Evolutionary conservation across 495 filamentous ascomycete genomes (phyloP).

Genomic region (Aspergillus nidulans): DNA sequence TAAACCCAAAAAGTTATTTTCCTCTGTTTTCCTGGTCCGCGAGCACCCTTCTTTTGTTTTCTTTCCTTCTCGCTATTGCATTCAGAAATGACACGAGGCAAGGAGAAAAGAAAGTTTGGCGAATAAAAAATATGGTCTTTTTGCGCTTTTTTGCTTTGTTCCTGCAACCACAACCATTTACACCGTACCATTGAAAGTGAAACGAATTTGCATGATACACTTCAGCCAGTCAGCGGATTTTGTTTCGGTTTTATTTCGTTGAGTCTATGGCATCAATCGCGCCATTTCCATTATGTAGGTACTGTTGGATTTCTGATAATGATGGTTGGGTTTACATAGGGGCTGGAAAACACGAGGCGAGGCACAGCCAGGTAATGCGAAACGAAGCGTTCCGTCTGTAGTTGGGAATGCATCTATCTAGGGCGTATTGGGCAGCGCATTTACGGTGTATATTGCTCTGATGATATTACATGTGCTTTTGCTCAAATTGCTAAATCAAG

Average conservation of each 20-base stretch:
- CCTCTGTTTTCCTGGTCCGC: background rate
- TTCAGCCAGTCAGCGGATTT: background rate
- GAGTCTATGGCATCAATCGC: background rate
- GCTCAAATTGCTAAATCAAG: background rate
- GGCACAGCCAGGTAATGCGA: background rate
- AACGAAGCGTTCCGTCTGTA: background rate
- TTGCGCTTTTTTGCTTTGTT: background rate
- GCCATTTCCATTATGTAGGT: slow-evolving; percentile 2
- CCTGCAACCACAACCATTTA: background rate
- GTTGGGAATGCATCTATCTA: background rate
- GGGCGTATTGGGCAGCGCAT: background rate
- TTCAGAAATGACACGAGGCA: background rate
- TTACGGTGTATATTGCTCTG: background rate
- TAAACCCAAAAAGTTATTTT: slow-evolving; percentile 3
- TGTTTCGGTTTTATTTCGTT: background rate
- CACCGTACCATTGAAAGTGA: background rate
- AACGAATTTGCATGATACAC: background rate
- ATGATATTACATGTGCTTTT: background rate
- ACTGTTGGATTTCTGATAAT: background rate
- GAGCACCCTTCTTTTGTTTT: background rate
- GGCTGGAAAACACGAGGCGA: background rate
- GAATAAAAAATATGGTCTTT: background rate
- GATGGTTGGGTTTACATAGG: background rate
- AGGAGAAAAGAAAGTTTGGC: background rate
- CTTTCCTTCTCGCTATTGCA: background rate